Base-by-base conservation (phyloP, 805 yeast species). In the Blastobotrys americana region DNA sequence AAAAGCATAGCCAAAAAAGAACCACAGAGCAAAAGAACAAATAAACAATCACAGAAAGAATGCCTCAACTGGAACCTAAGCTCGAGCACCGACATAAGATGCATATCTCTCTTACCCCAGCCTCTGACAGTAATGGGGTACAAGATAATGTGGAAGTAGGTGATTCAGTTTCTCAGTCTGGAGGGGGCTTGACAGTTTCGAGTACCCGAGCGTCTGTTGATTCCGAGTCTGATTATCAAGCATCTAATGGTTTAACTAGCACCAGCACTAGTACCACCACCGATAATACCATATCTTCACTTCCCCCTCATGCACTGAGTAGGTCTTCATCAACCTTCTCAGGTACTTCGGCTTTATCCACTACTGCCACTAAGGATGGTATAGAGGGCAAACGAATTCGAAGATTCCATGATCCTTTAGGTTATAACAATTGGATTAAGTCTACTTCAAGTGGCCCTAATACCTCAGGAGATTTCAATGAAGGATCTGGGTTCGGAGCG, bases 301-400 rank as follows among this genome's bases (percentile, higher is more conserved):
- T 46, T 23, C 54, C 52, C n/a, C 76, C 84, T 1, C 67, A 84
- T 37, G 82, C 83, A 0, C 56, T 76, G 17, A 79, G 85, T 0
- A 69, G 85, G 40, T 72, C 74, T 38, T 77, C 83, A 19, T 73
- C 74, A 16, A 77, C 84, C 0, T 44, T 59, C 33, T 78, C 85
- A 1, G 31, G 31, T 8, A 25, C 31, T 25, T 31, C 38, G 34
- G 81, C 84, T 27, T 58, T 81, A n/a, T 80, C 86, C 0, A 78
- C 81, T 34, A 79, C 82, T 3, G 87, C 87, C 18, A 79, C 84
- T 15, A 81, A 82, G 53, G 87, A 82, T 58, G 87, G 88, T 0
- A 60, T 80, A 3, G 85, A 81, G 56, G 88, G 88, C 3, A 73
- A 74, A 48, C 63, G 74, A 39, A 66, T 76, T 15, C 77, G 71